These are phyloP conservation scores for Conoideocrella luteorostrata DNA, from an alignment of 2,329 filamentous ascomycete genomes.

Conservation along the genomic window DNA sequence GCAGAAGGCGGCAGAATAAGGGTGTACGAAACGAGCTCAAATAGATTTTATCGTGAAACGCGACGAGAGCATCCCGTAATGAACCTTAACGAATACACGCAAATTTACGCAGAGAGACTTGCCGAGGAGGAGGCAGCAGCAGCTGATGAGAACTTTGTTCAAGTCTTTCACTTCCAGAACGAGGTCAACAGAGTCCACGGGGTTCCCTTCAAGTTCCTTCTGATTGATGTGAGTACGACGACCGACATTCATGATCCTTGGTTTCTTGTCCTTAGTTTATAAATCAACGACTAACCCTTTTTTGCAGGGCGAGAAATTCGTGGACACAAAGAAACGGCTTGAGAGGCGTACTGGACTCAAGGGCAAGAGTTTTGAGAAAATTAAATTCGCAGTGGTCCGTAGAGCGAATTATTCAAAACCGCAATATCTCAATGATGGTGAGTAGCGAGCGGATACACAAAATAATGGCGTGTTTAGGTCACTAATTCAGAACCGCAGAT, in stretches of 20 bases:
- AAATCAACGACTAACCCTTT: too few species aligned
- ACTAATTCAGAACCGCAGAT: too few species aligned
- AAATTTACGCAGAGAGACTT: constrained; percentile 73
- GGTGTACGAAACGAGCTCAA: constrained; percentile 74
- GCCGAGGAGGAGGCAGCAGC: constrained; percentile 64
- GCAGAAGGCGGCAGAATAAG: constrained; percentile 61
- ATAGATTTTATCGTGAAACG: constrained; percentile 80
- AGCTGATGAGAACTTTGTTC: constrained; percentile 56
- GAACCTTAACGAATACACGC: constrained; percentile 78
- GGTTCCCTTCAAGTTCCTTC: constrained; percentile 82
- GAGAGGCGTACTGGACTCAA: constrained; percentile 91
- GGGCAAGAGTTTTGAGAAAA: constrained; percentile 97
- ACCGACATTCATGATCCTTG: too few species aligned
- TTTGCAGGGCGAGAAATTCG: constrained; percentile 70
- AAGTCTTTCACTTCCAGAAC: constrained; percentile 87
- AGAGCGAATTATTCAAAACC: constrained; percentile 69
- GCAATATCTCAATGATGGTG: constrained; percentile 82
- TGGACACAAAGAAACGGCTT: constrained; percentile 88
- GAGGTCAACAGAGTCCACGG: constrained; percentile 81
- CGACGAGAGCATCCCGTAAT: constrained; percentile 64
- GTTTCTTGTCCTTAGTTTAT: too few species aligned
- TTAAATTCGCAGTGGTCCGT: constrained; percentile 84
- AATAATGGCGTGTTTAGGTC: too few species aligned
- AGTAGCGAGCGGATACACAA: constrained; percentile 25
- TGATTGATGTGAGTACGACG: constrained; percentile 61